Evolutionary conservation across 1,284 basidiomycete genomes (phyloP).

Genomic region (Thecaphora frezii): DNA sequence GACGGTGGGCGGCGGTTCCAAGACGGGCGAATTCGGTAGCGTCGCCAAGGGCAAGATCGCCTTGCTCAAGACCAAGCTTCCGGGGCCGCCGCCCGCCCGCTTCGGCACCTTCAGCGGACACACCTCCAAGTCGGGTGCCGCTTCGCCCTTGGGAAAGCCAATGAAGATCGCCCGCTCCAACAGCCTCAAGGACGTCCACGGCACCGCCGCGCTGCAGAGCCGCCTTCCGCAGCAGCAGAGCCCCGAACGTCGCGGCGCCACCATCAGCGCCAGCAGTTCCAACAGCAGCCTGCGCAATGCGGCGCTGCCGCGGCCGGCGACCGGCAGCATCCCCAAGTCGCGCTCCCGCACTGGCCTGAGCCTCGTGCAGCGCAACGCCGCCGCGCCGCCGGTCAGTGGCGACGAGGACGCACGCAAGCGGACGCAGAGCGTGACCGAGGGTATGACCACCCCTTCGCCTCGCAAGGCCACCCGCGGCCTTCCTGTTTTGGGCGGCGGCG

Average conservation of each 20-base stretch:
- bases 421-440: background rate
- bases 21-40: background rate
- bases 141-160: conserved; percentile 13
- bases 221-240: background rate
- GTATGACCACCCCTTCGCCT: background rate
- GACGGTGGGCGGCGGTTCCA: too few species aligned
- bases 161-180: conserved; percentile 22
- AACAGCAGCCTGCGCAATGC: conserved; percentile 1
- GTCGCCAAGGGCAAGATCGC: background rate
- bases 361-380: too few species aligned
- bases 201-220: conserved; percentile 15
- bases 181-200: conserved; percentile 1
- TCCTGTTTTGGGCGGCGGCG: too few species aligned
- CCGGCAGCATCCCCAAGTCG: conserved; percentile 2
- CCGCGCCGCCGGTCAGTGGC: too few species aligned
- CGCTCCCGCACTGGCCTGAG: background rate
- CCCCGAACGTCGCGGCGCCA: background rate
- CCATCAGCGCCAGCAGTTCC: conserved; percentile 1
- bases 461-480: background rate
- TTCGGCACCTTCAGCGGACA: conserved; percentile 8
- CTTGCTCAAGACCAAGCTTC: conserved; percentile 7
- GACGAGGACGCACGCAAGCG: background rate
- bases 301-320: background rate
- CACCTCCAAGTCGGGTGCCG: conserved; percentile 5
- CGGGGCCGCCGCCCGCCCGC: conserved; percentile 24